Evolutionary conservation across 2,329 filamentous ascomycete species (phyloP).

Genomic region (Dichotomopilus funicola): DNA sequence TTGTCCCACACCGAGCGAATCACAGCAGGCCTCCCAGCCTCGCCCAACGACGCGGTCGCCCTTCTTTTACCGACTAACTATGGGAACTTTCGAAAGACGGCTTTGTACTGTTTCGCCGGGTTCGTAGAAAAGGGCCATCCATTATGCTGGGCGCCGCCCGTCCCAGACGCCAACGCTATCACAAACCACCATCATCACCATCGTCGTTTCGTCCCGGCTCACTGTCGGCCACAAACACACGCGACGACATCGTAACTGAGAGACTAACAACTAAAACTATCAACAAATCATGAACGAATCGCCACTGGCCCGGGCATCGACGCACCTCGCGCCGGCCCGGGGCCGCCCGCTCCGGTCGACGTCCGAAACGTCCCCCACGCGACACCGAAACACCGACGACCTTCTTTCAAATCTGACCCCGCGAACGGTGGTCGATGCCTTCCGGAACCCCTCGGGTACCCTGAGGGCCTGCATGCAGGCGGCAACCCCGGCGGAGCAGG

Average conservation of each 20-base stretch:
- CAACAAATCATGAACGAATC: conserved; percentile 32
- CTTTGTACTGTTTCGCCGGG: conserved; percentile 18
- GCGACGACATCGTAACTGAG: too few species aligned
- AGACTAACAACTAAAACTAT: conserved; percentile 11
- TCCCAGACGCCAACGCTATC: conserved; percentile 5
- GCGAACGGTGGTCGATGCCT: conserved; percentile 52
- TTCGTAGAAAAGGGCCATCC: conserved; percentile 19
- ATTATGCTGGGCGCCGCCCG: conserved; percentile 20
- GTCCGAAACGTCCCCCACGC: conserved; percentile 43
- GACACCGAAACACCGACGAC: conserved; percentile 45
- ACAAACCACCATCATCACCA: too few species aligned
- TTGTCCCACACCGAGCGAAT: conserved; percentile 10
- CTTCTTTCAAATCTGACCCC: conserved; percentile 57
- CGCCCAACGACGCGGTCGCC: conserved; percentile 9
- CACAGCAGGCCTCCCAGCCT: conserved; percentile 11
- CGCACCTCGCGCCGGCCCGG: conserved; percentile 30
- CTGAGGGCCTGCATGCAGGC: conserved; percentile 55
- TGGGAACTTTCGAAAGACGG: conserved; percentile 15
- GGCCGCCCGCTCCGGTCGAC: conserved; percentile 35
- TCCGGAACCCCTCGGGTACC: conserved; percentile 46
- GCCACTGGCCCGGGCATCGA: conserved; percentile 28
- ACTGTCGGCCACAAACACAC: too few species aligned
- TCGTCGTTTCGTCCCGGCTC: too few species aligned
- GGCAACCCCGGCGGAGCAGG: conserved; percentile 59
- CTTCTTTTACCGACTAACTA: conserved; percentile 13